phyloP scores from a whole-genome alignment of 768 basidiomycete species.

The Mycena epipterygia region DNA sequence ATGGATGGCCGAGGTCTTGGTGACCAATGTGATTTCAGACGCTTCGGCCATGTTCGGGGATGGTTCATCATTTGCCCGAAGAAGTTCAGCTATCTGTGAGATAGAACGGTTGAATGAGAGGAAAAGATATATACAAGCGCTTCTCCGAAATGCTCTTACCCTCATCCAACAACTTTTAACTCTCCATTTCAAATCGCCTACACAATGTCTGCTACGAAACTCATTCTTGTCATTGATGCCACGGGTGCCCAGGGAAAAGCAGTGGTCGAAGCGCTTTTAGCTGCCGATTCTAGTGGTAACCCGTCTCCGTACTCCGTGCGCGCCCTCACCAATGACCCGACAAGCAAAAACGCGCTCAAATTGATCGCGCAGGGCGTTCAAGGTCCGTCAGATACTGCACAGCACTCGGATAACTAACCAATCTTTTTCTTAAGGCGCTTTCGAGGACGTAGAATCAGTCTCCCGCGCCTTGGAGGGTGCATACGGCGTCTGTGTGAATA shows the following conservation, averaged over 20 bases:
- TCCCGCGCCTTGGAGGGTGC: conserved; percentile 49
- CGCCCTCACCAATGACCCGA: conserved; percentile 55
- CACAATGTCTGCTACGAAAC: conserved; percentile 37
- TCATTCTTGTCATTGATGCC: conserved; percentile 61
- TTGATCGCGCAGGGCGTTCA: conserved; percentile 53
- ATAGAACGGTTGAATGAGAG: too few species aligned
- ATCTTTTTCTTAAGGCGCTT: conserved; percentile 47
- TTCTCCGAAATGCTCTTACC: neutral
- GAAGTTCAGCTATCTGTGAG: too few species aligned
- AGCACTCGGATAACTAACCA: neutral
- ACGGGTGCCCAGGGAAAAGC: conserved; percentile 60
- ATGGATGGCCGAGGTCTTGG: too few species aligned
- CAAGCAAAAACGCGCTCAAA: conserved; percentile 47
- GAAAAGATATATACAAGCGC: neutral
- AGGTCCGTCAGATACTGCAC: conserved; percentile 41
- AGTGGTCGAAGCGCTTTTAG: conserved; percentile 54
- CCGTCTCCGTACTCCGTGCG: conserved; percentile 58
- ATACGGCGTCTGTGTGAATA: conserved; percentile 58
- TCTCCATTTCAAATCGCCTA: neutral
- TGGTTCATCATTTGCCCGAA: too few species aligned
- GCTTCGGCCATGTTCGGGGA: too few species aligned
- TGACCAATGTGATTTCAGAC: too few species aligned
- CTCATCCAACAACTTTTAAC: neutral
- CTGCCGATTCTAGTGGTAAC: conserved; percentile 34
- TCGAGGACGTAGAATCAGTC: conserved; percentile 48